Evolutionary conservation across 2,329 filamentous ascomycete genomes (phyloP).

Genomic region (Pseudogymnoascus sp.): DNA sequence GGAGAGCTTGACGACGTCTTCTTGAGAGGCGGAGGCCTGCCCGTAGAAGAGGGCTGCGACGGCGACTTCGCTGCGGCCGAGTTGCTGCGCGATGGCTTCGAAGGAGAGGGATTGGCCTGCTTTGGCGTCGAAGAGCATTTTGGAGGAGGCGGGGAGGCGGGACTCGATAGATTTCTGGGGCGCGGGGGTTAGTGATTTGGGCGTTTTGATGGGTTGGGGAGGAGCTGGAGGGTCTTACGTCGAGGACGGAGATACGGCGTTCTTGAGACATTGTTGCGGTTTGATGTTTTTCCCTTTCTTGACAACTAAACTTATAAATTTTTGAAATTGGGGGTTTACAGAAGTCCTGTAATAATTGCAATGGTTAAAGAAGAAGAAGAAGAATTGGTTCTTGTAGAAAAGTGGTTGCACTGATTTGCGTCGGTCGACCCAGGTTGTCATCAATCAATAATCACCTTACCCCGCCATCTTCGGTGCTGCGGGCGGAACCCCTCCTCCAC

Average conservation of each 20-base stretch:
- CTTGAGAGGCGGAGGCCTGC: constrained; percentile 64
- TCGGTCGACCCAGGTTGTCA: background rate
- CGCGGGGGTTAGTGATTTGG: background rate
- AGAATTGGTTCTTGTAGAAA: background rate
- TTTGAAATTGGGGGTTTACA: too few relatives aligned
- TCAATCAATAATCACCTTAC: constrained; percentile 7
- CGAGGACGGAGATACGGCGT: constrained; percentile 3
- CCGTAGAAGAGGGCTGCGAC: constrained; percentile 88
- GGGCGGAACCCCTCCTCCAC: background rate
- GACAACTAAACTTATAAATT: too few relatives aligned
- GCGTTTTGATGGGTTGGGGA: background rate
- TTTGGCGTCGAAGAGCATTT: constrained; percentile 75
- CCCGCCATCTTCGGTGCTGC: background rate
- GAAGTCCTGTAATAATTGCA: too few relatives aligned
- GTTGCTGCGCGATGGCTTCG: constrained; percentile 63
- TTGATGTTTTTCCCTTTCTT: background rate
- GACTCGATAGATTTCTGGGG: constrained; percentile 56
- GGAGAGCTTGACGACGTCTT: constrained; percentile 63
- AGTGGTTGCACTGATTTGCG: background rate
- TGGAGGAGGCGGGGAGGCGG: constrained; percentile 63
- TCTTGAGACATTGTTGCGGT: background rate
- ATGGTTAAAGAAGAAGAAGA: background rate
- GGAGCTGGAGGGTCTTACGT: background rate
- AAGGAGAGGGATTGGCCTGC: constrained; percentile 69
- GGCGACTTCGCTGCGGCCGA: constrained; percentile 81